Conservation (phyloP, 805 yeast genomes). For the Jamesozyma gamospora region DNA sequence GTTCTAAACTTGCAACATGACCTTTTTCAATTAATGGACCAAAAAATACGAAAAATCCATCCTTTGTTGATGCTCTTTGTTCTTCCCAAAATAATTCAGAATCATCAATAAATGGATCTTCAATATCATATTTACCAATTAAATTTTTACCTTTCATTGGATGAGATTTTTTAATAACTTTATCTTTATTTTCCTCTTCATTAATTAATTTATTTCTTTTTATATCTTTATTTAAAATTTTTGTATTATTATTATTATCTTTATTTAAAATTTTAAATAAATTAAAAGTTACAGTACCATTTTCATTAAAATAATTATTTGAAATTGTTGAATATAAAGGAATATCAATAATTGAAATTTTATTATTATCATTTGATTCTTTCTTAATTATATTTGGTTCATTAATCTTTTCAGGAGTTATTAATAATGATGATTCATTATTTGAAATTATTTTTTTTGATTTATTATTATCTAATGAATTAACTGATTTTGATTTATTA, state of each 20-base stretch:
- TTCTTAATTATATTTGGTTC: background rate
- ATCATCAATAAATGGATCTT: slow-evolving; percentile 96
- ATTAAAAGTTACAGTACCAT: slow-evolving; percentile 28
- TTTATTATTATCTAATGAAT: slow-evolving; percentile 2
- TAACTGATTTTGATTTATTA: slow-evolving; percentile 5
- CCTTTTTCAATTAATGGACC: slow-evolving; percentile 75
- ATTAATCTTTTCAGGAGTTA: background rate
- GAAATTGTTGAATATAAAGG: slow-evolving; percentile 21
- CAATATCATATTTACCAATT: slow-evolving; percentile 82
- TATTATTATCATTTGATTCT: slow-evolving; percentile 7
- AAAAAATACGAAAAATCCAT: slow-evolving; percentile 91
- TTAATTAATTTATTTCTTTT: slow-evolving; percentile 9
- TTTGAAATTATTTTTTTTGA: slow-evolving; percentile 2
- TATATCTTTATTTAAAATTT: background rate
- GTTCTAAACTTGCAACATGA: slow-evolving; percentile 37
- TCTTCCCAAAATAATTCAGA: slow-evolving; percentile 88
- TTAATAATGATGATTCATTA: background rate
- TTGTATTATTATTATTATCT: slow-evolving; percentile 1
- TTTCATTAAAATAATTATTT: slow-evolving; percentile 28
- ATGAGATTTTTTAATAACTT: slow-evolving; percentile 24
- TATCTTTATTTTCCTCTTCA: slow-evolving; percentile 14
- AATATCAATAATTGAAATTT: slow-evolving; percentile 20
- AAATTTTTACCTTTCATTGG: slow-evolving; percentile 50
- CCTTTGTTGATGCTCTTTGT: slow-evolving; percentile 82
- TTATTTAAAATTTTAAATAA: slow-evolving; percentile 11